Conservation (phyloP, 139 green algal species). For the Picochlorum sp. region DNA sequence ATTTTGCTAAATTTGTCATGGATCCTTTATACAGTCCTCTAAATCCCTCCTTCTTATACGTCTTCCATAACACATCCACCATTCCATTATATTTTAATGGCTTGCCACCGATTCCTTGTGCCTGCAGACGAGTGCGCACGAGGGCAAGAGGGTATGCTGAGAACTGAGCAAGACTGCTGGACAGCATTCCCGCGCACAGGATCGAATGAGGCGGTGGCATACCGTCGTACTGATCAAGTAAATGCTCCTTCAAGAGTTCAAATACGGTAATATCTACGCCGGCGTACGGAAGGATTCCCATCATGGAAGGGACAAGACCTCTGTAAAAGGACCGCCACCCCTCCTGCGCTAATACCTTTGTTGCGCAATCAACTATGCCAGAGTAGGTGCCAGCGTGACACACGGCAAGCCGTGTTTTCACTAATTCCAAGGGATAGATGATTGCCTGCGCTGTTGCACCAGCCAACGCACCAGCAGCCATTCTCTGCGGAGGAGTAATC, state of each 20-base stretch:
- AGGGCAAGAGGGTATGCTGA: conserved; percentile 78
- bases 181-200: conserved; percentile 68
- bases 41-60: conserved; percentile 56
- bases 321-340: conserved; percentile 68
- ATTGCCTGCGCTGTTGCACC: conserved; percentile 58
- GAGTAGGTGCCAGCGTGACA: conserved; percentile 51
- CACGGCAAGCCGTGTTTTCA: conserved; percentile 75
- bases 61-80: conserved; percentile 66
- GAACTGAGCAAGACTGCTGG: conserved; percentile 70
- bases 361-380: conserved; percentile 48
- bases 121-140: conserved; percentile 69
- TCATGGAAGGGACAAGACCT: conserved; percentile 64
- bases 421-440: conserved; percentile 82
- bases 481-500: conserved; percentile 54
- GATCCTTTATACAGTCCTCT: conserved; percentile 74
- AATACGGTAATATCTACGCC: conserved; percentile 82
- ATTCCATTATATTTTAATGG: conserved; percentile 69
- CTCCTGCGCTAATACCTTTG: conserved; percentile 52
- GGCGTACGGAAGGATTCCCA: conserved; percentile 83
- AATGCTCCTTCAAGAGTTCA: conserved; percentile 70
- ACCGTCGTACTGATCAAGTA: conserved; percentile 65
- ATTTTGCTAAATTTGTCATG: conserved; percentile 79
- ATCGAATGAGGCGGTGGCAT: conserved; percentile 61
- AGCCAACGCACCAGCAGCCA: conserved; percentile 53
- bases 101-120: conserved; percentile 48